Conservation (phyloP, 2,329 filamentous ascomycete genomes). For the Colletotrichum lentis region DNA sequence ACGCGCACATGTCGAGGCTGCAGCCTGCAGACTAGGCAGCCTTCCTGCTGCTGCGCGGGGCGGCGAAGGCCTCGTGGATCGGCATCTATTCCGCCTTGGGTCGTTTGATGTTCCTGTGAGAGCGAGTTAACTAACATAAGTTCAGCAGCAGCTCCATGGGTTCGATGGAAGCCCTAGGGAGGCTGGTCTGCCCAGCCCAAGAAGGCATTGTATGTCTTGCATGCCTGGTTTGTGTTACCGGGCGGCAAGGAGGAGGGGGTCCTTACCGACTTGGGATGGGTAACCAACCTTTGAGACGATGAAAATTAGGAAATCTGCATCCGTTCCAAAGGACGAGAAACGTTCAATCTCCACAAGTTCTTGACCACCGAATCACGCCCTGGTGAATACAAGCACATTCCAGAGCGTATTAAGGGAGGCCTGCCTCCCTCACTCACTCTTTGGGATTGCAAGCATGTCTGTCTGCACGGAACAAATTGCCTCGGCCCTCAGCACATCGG, state of each 20-base stretch:
- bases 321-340: background rate
- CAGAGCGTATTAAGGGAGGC: no score
- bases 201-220: background rate
- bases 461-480: no score
- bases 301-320: background rate
- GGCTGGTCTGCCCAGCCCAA: background rate
- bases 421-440: no score
- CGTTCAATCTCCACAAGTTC: no score
- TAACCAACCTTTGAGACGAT: background rate
- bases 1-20: slow-evolving; percentile 2
- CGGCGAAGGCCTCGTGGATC: slow-evolving; percentile 28
- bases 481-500: no score
- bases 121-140: slow-evolving; percentile 13
- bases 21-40: background rate
- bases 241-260: no score
- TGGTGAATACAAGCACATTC: no score
- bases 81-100: slow-evolving; percentile 24
- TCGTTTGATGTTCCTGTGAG: background rate
- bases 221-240: background rate
- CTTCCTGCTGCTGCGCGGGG: background rate
- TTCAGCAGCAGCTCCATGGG: background rate
- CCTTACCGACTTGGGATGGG: background rate
- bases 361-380: no score
- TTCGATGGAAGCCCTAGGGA: background rate
- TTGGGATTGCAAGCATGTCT: no score